phyloP scores from a whole-genome alignment of 331 rosid species.

The Pyrus hybrid region DNA sequence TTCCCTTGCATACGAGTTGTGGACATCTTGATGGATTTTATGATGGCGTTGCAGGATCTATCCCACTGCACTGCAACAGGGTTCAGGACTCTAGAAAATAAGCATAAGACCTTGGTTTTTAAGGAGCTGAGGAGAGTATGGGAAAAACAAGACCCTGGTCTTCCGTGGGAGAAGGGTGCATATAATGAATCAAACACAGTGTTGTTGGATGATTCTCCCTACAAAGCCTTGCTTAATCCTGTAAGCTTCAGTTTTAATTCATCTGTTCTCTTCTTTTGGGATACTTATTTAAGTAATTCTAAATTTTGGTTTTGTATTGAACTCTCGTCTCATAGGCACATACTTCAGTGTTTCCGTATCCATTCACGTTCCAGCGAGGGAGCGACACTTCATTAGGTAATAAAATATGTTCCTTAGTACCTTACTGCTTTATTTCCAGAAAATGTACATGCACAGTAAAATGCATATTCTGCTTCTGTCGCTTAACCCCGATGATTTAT shows the following conservation, averaged over 20 bases:
- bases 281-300: not conserved
- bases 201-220: conserved; percentile 86
- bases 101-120: conserved; percentile 49
- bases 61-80: conserved; percentile 54
- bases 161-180: conserved; percentile 75
- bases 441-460: not conserved
- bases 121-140: conserved; percentile 79
- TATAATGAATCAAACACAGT: conserved; percentile 60
- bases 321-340: conserved; percentile 34
- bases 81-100: conserved; percentile 55
- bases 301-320: not conserved
- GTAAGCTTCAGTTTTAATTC: conserved; percentile 21
- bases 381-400: conserved; percentile 60
- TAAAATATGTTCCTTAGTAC: not conserved
- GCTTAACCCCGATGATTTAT: not conserved
- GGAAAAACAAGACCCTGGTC: conserved; percentile 61
- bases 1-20: not conserved
- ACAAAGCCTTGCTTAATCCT: conserved; percentile 84
- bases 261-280: not conserved
- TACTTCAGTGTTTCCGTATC: conserved; percentile 55
- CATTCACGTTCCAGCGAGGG: conserved; percentile 33
- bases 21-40: not conserved
- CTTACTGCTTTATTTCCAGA: not conserved
- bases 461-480: not conserved
- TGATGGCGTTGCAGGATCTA: conserved; percentile 36